Percentiles rank a stretch among this genome's conserved stretches.
These are phyloP conservation scores for Ehretia macrophylla DNA, from an alignment of 257 asterid species.

Conservation along the genomic window DNA sequence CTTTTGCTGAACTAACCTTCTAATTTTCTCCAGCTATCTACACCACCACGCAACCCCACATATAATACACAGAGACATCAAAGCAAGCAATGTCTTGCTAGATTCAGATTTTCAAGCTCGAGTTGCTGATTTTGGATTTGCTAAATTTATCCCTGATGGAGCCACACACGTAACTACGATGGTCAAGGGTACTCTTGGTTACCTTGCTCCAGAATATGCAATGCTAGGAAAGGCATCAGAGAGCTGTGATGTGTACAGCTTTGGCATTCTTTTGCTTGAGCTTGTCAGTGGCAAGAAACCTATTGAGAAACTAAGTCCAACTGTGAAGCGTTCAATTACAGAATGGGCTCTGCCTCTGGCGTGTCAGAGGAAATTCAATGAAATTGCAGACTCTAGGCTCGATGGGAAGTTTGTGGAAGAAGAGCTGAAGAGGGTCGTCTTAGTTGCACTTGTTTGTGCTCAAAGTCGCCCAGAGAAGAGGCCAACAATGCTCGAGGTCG, in stretches of 20 bases:
- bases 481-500: conserved; percentile 18
- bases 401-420: conserved; percentile 14
- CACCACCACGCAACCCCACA: conserved; percentile 25
- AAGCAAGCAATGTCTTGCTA: conserved; percentile 24
- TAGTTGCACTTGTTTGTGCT: conserved; percentile 18
- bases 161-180: conserved; percentile 24
- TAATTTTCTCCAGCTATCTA: conserved; percentile 16
- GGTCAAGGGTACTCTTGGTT: conserved; percentile 23
- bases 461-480: conserved; percentile 22
- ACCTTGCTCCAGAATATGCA: conserved; percentile 27
- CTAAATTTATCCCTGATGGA: conserved; percentile 24
- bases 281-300: conserved; percentile 25
- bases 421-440: conserved; percentile 21
- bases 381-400: conserved; percentile 21
- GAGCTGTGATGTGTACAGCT: conserved; percentile 27
- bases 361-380: conserved; percentile 16
- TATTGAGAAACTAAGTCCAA: conserved; percentile 13
- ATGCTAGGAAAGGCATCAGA: conserved; percentile 27
- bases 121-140: conserved; percentile 29
- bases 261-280: conserved; percentile 28
- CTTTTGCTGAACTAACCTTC: neutral
- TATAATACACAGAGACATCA: conserved; percentile 22
- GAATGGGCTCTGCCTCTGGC: conserved; percentile 29
- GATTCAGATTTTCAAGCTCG: conserved; percentile 23
- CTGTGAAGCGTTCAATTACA: conserved; percentile 15